A percentile compares a stretch with the other conserved stretches of the same genome.
Conservation (phyloP, 176 grass and related monocot genomes). For the Eragrostis curvula region DNA sequence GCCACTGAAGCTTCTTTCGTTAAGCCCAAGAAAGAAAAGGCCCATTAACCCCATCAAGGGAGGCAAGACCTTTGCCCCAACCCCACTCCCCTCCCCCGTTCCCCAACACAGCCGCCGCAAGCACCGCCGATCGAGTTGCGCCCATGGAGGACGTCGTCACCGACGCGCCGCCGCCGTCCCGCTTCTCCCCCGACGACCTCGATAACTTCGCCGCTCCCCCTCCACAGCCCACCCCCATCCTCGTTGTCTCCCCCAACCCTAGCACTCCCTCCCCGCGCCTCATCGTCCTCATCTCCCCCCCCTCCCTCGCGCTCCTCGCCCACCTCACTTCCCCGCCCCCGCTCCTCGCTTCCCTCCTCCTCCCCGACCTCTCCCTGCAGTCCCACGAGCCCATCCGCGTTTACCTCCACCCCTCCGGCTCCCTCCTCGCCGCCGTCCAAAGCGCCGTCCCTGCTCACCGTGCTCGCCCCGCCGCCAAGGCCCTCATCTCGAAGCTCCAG, state of each 20-base stretch:
- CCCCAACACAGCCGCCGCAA: constrained; percentile 16
- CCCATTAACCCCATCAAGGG: not conserved
- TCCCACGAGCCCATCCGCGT: constrained; percentile 62
- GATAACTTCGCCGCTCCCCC: constrained; percentile 64
- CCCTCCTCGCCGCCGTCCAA: constrained; percentile 62
- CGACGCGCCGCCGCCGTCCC: constrained; percentile 67
- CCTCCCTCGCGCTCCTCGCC: constrained; percentile 65
- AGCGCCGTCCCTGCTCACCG: constrained; percentile 54
- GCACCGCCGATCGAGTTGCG: constrained; percentile 18
- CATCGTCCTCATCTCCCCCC: constrained; percentile 65
- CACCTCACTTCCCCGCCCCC: constrained; percentile 43
- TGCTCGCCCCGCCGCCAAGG: constrained; percentile 60
- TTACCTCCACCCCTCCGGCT: constrained; percentile 47
- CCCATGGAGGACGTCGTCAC: constrained; percentile 78
- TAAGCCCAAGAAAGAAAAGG: constrained; percentile 41
- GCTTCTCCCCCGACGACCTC: constrained; percentile 76
- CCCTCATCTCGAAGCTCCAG: constrained; percentile 56
- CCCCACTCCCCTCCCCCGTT: not conserved
- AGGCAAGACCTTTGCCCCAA: not conserved
- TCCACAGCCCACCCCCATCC: constrained; percentile 51
- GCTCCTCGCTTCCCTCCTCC: constrained; percentile 63
- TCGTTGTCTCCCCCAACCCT: constrained; percentile 55
- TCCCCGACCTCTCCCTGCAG: constrained; percentile 61
- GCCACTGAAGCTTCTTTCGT: not conserved
- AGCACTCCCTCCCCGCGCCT: constrained; percentile 43